Conservation (phyloP, 2,329 filamentous ascomycete species). For the Penicillium sp. region DNA sequence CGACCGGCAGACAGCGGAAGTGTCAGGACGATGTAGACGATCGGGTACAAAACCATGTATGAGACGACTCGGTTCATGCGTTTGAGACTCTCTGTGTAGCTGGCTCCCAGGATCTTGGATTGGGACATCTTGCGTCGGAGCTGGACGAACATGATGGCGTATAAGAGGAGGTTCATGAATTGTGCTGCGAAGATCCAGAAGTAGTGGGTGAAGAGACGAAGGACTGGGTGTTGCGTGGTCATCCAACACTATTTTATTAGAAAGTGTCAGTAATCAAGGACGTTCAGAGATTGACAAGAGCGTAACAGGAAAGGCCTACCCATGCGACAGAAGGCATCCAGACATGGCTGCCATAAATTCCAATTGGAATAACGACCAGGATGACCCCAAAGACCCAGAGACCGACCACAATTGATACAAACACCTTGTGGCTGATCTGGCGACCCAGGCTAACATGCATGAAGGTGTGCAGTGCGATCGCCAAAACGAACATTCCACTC, state of each 20-base stretch:
- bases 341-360: conserved; percentile 37
- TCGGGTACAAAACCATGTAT: conserved; percentile 41
- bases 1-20: conserved; percentile 56
- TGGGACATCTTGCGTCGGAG: conserved; percentile 41
- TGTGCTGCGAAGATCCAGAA: conserved; percentile 54
- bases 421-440: conserved; percentile 42
- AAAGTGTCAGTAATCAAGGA: not conserved
- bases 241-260: conserved; percentile 49
- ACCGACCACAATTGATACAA: conserved; percentile 40
- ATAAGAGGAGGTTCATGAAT: conserved; percentile 49
- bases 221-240: conserved; percentile 40
- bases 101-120: conserved; percentile 24
- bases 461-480: conserved; percentile 52
- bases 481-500: conserved; percentile 50
- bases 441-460: conserved; percentile 45
- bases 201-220: conserved; percentile 52
- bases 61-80: conserved; percentile 34
- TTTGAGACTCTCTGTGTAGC: conserved; percentile 28
- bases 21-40: conserved; percentile 59
- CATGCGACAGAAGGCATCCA: conserved; percentile 51
- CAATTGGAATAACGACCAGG: conserved; percentile 46
- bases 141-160: conserved; percentile 47
- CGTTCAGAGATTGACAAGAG: not conserved
- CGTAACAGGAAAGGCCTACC: conserved; percentile 35
- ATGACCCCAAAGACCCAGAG: conserved; percentile 48